Base-by-base conservation (phyloP, 2,329 filamentous ascomycete genomes). In the Monilinia fructicola region DNA sequence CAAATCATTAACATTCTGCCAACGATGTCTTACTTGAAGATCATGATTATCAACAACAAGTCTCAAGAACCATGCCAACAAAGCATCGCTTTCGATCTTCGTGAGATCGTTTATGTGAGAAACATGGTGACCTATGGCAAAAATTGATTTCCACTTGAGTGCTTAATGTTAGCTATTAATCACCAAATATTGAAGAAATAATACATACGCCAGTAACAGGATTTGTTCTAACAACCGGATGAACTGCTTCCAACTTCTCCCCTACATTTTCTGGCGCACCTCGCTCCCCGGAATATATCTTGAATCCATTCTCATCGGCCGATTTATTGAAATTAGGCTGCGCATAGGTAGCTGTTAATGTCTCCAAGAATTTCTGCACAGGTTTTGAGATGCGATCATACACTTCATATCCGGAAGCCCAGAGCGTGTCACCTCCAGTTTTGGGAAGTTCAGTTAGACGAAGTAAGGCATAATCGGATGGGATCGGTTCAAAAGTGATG, bases 361-460 rank as follows among this genome's bases (percentile, higher is more conserved):
- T 76, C 66, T 89, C 86, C 23, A 89, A 79, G 74, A 89, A 88
- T 38, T 77, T 78, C 67, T 84, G 85, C 60, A 84, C 83, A 0
- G 83, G 78, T 2, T 78, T 77, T 2, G 84, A 87, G 67, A 90
- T 80, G 28, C 85, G 82, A 72, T 90, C 87, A 72, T 88, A 90
- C 11, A 89, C 76, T 71, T 90, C 87, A 72, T 89, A 89, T 0
- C 86, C 87, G 1, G 85, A 87, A 0, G 87, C 87, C 86, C 87
- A 90, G 9, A 90, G 81, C 0, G 87, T 89, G 74, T 84, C 74
- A 78, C 73, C 74, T 28, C 74, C 74, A 23, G 72, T 74, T 46
- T 72, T 73, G 9, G 74, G 74, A 11, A 76, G 54, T 23, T 75
- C 67, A 2, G 71, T 74, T 28, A 76, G 64, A 12, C 71, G 69